Evolutionary conservation across 768 basidiomycete species (phyloP), one percentile per base, ranked within the genome.

Genomic region (Suillus clintonianus): DNA sequence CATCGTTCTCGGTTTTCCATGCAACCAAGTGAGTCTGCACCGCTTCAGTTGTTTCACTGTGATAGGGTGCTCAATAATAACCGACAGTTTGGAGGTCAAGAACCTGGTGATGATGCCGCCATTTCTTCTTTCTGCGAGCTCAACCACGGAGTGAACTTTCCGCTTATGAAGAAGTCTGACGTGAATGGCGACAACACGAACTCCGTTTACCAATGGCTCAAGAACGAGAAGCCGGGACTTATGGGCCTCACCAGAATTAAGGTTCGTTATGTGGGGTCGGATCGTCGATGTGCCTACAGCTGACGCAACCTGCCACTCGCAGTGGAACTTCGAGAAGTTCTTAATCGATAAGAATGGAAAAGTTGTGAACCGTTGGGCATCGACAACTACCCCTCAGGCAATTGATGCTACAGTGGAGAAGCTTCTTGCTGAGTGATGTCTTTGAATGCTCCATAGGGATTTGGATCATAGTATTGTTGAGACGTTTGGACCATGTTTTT

Each of bases 251-350:
- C 83, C 1, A 81, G 89, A 34, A 53, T 53, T 11, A 53, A 22
- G 30, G 58, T 48, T 8, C 43, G 45, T 48, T 10, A 50, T 61
- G 11, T 37, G 41, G 32, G 53, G 57, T 5, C 4, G 27, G 47
- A 91, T 93, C 4, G 48, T 50, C 30, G 14, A 41, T 41, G 19
- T 10, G n/a, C 47, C 47, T 67, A 6, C 66, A 56, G 3, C 37
- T 56, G 17, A 56, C 17, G 22, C 39, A 22, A 34, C 14, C 15
- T 24, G 3, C 8, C 19, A 32, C 19, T 54, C 48, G 39, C 62
- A 91, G 89, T 95, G 93, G 94, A 95, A 95, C 77, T 94, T 94
- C 75, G 92, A 93, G 76, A 93, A 93, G 75, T 96, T 95, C 81
- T 79, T 96, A 62, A 78, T 96, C 50, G 84, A 94, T 75, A 86